Base-by-base conservation (phyloP, 2,329 filamentous ascomycete genomes). In the Didymella glomerata region DNA sequence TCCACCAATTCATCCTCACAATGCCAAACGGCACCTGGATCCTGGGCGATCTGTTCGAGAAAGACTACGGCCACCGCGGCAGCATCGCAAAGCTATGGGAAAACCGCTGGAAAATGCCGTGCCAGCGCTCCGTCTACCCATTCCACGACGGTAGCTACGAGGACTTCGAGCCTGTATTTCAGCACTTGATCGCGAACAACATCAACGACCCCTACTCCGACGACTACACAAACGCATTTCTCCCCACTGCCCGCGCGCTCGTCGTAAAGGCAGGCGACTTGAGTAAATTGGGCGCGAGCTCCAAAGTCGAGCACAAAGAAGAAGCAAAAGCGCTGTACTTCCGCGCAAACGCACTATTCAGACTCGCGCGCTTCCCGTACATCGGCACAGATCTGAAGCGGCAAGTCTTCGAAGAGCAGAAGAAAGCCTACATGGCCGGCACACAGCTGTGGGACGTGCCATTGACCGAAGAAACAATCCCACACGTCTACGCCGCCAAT, bases 61-160 rank as follows among this genome's bases (percentile, higher is more conserved):
- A 75, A 52, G 73, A 77, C 52, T 77, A 74, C 40, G 75, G 75
- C 49, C 75, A 77, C 38, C 64, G 67, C 44, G 69, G 72, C 49
- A 71, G 66, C 44, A 75, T 76, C 42, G 54, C 69, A 36, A 73
- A 68, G 9, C 61, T 77, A 11, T 77, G 75, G 75, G 68, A 71
- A 25, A 63, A 66, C 49, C 61, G 73, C 18, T 77, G 75, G 75
- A 74, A 71, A 30, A 68, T 76, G 24, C 74, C 74, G 3, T 75
- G 73, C 51, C 64, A 60, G 36, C 62, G 65, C 14, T 82, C 85
- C 48, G 81, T 92, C 4, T 90, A 90, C 65, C 88, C 88, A 0
- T 92, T 92, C 79, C 89, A 92, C 77, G 90, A 92, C 72, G 88
- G 87, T 28, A 78, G 81, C 16, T 84, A 84, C 61, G 82, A 86